These are phyloP conservation scores for Lasiodiplodia hormozganensis DNA, from an alignment of 2,329 filamentous ascomycete genomes.

Conservation along the genomic window DNA sequence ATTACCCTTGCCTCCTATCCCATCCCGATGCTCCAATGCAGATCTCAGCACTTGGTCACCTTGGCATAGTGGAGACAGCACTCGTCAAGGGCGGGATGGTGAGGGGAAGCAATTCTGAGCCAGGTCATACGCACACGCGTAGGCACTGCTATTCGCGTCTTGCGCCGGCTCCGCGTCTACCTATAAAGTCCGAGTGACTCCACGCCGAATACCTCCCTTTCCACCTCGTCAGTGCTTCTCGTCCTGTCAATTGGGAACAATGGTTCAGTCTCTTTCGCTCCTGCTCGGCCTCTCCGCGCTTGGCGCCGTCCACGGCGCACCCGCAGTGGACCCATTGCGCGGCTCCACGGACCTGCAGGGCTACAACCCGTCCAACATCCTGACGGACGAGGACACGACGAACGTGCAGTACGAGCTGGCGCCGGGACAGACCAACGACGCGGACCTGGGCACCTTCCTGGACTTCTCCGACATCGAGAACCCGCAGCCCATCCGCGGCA, in stretches of 20 bases:
- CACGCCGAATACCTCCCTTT: not conserved
- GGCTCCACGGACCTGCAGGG: conserved; percentile 29
- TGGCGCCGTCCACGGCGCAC: not conserved
- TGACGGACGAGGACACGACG: conserved; percentile 38
- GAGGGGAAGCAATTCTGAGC: conserved; percentile 20
- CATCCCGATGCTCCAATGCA: not conserved
- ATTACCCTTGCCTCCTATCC: not conserved
- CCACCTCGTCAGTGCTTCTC: not conserved
- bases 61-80: conserved; percentile 16
- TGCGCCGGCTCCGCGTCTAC: not conserved
- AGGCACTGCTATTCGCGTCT: not conserved
- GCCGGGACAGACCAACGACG: conserved; percentile 58
- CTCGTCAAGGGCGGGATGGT: conserved; percentile 11
- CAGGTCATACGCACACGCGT: conserved; percentile 12
- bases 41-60: conserved; percentile 7
- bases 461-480: conserved; percentile 60
- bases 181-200: conserved; percentile 11
- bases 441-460: conserved; percentile 59
- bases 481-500: conserved; percentile 64
- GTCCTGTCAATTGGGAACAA: not conserved
- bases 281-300: conserved; percentile 11
- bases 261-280: conserved; percentile 14
- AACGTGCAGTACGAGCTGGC: conserved; percentile 53
- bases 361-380: conserved; percentile 30
- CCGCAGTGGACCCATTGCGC: conserved; percentile 28